Evolutionary conservation across 2,329 filamentous ascomycete genomes (phyloP), one percentile per base, ranked within the genome.

Genomic region (Penicillium psychrosexuale): DNA sequence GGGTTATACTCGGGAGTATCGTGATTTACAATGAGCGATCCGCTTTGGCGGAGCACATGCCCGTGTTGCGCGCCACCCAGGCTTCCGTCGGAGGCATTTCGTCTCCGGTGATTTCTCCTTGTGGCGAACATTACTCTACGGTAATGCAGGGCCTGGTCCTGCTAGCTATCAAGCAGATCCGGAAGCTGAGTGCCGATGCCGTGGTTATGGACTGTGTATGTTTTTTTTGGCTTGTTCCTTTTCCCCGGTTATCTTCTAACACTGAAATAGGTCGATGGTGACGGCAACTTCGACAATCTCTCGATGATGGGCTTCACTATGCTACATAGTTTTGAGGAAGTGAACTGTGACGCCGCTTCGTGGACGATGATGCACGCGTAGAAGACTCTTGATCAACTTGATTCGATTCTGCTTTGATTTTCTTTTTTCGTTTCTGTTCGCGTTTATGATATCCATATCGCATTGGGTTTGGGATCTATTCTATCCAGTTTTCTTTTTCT

Each of bases 191-290:
- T 58, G 86, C 88, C 48, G 82, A 83, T 60, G 85, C 85, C 56
- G 89, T 87, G 49, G 78, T 95, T 44, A 73, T 96, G 55, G 90
- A 91, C 70, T 92, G 89, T 83, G 90, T 94, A 76, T 78, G 87
- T 80, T 46, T 36, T 38, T 34, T 31, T 22, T 1, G 19, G 28
- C 27, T 53, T 39, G 17, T 47, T 40, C 22, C 28, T 36, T 22
- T 48, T 43, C 45, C 17, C 27, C n/a, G 3, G 9, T 8, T 8
- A 11, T 36, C 9, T 22, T 27, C 33, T 61, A 77, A 69, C 63
- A 36, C 4, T 6, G 4, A 37, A 55, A 34, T 62, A 89, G 87
- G 85, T 87, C 70, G 83, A 86, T 57, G 82, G 82, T 15, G 89
- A 91, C 66, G 87, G 88, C 50, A 84, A 85, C 45, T 84, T 85